phyloP scores from a whole-genome alignment of 345 rosid species.

The Iberis pinnata region DNA sequence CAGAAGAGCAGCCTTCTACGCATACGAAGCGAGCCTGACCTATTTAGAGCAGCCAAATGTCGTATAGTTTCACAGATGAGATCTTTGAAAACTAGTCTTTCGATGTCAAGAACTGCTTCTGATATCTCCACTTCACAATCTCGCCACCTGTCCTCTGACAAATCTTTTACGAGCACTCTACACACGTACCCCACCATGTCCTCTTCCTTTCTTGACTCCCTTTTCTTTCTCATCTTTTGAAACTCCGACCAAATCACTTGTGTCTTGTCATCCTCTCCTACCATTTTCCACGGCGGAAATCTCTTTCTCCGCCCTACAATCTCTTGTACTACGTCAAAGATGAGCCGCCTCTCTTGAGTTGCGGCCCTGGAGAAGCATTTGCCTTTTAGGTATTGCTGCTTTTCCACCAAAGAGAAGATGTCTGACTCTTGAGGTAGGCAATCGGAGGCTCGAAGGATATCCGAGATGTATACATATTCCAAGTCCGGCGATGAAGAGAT shows the following conservation, averaged over 20 bases:
- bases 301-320: conserved; percentile 46
- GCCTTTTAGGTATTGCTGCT: conserved; percentile 57
- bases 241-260: conserved; percentile 66
- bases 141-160: conserved; percentile 67
- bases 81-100: conserved; percentile 76
- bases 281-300: conserved; percentile 51
- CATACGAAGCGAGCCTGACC: conserved; percentile 23
- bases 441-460: conserved; percentile 53
- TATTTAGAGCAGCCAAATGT: conserved; percentile 43
- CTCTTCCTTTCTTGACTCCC: conserved; percentile 9
- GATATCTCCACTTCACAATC: conserved; percentile 61
- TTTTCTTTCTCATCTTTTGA: conserved; percentile 46
- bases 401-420: conserved; percentile 60
- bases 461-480: conserved; percentile 70
- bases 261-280: conserved; percentile 28
- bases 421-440: conserved; percentile 51
- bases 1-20: conserved; percentile 70
- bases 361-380: conserved; percentile 28
- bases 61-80: conserved; percentile 71
- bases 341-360: conserved; percentile 51
- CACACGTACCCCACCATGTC: conserved; percentile 60
- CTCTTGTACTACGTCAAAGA: conserved; percentile 60
- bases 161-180: conserved; percentile 68
- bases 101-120: conserved; percentile 65
- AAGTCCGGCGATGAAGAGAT: conserved; percentile 33